Evolutionary conservation across 2,329 filamentous ascomycete genomes (phyloP).

Genomic region (Alternaria ventricosa): DNA sequence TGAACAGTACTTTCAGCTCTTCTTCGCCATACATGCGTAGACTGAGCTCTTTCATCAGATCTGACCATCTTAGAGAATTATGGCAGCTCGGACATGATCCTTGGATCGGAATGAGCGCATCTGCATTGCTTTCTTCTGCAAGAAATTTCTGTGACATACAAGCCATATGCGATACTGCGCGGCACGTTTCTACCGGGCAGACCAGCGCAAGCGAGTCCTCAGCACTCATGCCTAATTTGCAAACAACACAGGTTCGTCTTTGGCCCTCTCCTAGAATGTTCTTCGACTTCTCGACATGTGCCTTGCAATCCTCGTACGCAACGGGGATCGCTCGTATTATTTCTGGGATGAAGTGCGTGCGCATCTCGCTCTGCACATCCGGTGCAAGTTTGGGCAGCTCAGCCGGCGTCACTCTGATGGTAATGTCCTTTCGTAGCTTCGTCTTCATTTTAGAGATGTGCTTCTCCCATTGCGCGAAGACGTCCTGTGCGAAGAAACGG

Average conservation of each 20-base stretch:
- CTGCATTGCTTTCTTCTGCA: constrained; percentile 44
- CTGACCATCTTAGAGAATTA: constrained; percentile 69
- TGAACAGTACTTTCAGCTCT: constrained; percentile 73
- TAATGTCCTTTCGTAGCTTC: constrained; percentile 35
- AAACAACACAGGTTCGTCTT: constrained; percentile 56
- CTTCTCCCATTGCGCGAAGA: constrained; percentile 72
- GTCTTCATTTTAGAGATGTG: constrained; percentile 43
- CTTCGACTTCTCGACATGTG: constrained; percentile 60
- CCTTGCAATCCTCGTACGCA: constrained; percentile 59
- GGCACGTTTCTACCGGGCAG: constrained; percentile 59
- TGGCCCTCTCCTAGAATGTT: constrained; percentile 26
- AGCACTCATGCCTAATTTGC: constrained; percentile 49
- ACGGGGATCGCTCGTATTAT: constrained; percentile 55
- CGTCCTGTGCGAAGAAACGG: constrained; percentile 77
- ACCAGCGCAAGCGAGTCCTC: constrained; percentile 55
- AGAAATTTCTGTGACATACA: constrained; percentile 64
- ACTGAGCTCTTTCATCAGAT: constrained; percentile 83
- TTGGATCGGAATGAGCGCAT: constrained; percentile 66
- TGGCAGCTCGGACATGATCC: constrained; percentile 77
- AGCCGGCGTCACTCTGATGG: constrained; percentile 38
- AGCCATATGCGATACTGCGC: constrained; percentile 59
- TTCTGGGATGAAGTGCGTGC: constrained; percentile 35
- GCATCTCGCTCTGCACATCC: constrained; percentile 27
- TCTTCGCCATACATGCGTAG: constrained; percentile 73
- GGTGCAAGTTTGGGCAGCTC: constrained; percentile 29